phyloP scores from a whole-genome alignment of 257 asterid genomes.

The Handroanthus guayacan region DNA sequence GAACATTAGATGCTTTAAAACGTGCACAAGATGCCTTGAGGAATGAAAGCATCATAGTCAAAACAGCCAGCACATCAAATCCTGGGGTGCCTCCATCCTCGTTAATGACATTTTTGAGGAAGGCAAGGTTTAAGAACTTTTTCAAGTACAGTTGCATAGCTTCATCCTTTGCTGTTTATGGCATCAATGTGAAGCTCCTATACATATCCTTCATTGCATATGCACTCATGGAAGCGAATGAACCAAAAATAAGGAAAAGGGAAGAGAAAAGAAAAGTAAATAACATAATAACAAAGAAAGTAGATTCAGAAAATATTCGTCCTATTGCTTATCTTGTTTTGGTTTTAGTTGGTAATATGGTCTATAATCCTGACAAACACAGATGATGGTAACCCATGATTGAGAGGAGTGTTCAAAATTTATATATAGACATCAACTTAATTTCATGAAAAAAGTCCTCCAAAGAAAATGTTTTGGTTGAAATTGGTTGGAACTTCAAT shows the following conservation, averaged over 20 bases:
- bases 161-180: constrained; percentile 12
- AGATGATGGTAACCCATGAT: not conserved
- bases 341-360: constrained; percentile 9
- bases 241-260: not conserved
- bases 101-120: constrained; percentile 79
- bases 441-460: not conserved
- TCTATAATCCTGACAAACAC: constrained; percentile 1
- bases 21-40: constrained; percentile 74
- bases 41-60: constrained; percentile 54
- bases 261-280: not conserved
- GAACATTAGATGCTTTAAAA: constrained; percentile 63
- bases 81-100: constrained; percentile 99
- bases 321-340: not conserved
- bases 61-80: constrained; percentile 75
- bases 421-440: not conserved
- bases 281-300: not conserved
- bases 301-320: not conserved
- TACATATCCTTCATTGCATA: constrained; percentile 1
- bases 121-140: constrained; percentile 57
- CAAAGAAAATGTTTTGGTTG: not conserved
- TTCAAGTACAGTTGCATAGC: constrained; percentile 15
- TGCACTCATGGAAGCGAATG: not conserved
- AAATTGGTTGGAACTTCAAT: too few species aligned
- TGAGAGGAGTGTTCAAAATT: constrained; percentile 5
- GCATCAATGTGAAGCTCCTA: constrained; percentile 23